Evolutionary conservation across 1,284 basidiomycete species (phyloP).

Genomic region (Trametes versicolor): DNA sequence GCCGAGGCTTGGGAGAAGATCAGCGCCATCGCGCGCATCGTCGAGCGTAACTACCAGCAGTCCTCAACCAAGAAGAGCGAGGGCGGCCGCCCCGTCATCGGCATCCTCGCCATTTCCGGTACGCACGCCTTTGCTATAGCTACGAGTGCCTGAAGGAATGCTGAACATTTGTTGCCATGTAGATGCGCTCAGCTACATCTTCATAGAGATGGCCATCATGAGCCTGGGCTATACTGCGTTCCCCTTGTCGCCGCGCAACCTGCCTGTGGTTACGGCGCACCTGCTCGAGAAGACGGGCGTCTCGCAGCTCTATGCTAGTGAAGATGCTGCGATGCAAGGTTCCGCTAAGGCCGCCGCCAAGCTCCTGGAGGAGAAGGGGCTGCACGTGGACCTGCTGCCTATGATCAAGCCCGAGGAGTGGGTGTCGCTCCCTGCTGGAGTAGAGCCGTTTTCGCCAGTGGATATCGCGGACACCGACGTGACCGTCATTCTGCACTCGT

Average conservation of each 20-base stretch:
- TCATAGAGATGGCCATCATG: slow-evolving; percentile 12
- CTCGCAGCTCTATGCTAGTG: slow-evolving; percentile 14
- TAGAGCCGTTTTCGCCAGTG: background rate
- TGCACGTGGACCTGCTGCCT: slow-evolving; percentile 20
- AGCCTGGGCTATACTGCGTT: slow-evolving; percentile 16
- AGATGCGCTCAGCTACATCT: slow-evolving; percentile 18
- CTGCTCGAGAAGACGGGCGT: slow-evolving; percentile 18
- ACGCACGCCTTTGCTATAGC: background rate
- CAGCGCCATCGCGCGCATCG: background rate
- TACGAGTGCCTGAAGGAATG: background rate
- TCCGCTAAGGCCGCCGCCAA: slow-evolving; percentile 10
- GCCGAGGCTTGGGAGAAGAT: slow-evolving; percentile 20
- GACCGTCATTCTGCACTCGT: slow-evolving; percentile 47
- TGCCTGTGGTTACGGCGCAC: slow-evolving; percentile 22
- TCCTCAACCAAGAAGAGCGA: background rate
- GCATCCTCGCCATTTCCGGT: slow-evolving; percentile 20
- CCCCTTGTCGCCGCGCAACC: slow-evolving; percentile 31
- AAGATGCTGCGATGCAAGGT: slow-evolving; percentile 20
- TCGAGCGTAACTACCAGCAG: background rate
- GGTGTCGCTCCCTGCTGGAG: background rate
- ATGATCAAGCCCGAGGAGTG: slow-evolving; percentile 26
- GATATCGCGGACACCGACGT: slow-evolving; percentile 18
- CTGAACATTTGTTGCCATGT: background rate
- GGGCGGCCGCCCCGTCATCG: slow-evolving; percentile 13
- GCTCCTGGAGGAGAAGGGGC: slow-evolving; percentile 8